phyloP scores from a whole-genome alignment of 2,329 filamentous ascomycete genomes.

The Talaromyces sp. region DNA sequence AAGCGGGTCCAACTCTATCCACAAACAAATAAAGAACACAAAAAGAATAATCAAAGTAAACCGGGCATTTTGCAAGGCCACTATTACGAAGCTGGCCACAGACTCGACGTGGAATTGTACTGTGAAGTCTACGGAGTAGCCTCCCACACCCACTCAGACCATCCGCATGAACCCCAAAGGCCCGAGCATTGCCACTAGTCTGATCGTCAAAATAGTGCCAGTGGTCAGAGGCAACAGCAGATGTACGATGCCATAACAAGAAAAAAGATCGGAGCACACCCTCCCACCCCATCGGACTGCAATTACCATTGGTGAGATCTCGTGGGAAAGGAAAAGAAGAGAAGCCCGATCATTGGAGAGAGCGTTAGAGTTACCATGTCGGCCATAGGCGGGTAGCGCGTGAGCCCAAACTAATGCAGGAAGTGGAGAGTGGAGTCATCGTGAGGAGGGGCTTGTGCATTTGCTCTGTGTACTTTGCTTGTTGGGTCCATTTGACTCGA shows the following conservation, averaged over 20 bases:
- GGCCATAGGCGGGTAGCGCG: conserved; percentile 23
- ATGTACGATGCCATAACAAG: conserved; percentile 9
- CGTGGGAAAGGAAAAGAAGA: not conserved
- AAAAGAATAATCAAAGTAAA: not conserved
- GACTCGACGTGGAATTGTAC: not conserved
- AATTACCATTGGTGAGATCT: conserved; percentile 1
- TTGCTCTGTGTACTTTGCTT: conserved; percentile 8
- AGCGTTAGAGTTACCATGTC: conserved; percentile 16
- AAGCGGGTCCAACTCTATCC: not conserved
- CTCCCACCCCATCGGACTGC: not conserved
- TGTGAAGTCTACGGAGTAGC: not conserved
- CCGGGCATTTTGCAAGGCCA: too few relatives aligned
- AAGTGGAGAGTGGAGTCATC: not conserved
- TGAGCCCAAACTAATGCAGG: conserved; percentile 8
- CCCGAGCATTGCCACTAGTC: conserved; percentile 9
- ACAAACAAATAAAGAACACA: not conserved
- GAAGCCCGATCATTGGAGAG: conserved; percentile 12
- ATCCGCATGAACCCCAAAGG: conserved; percentile 16
- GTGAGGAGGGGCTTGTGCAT: conserved; percentile 3
- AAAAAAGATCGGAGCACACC: conserved; percentile 20
- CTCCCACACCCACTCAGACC: conserved; percentile 9
- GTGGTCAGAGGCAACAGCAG: not conserved
- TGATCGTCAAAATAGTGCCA: conserved; percentile 18
- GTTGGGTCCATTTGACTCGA: conserved; percentile 23
- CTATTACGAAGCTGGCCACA: too few relatives aligned